A percentile compares a stretch with the other conserved stretches of the same genome.
These are phyloP conservation scores for Paramecium octaurelia DNA, from an alignment of 73 alveolate genomes.

Conservation along the genomic window DNA sequence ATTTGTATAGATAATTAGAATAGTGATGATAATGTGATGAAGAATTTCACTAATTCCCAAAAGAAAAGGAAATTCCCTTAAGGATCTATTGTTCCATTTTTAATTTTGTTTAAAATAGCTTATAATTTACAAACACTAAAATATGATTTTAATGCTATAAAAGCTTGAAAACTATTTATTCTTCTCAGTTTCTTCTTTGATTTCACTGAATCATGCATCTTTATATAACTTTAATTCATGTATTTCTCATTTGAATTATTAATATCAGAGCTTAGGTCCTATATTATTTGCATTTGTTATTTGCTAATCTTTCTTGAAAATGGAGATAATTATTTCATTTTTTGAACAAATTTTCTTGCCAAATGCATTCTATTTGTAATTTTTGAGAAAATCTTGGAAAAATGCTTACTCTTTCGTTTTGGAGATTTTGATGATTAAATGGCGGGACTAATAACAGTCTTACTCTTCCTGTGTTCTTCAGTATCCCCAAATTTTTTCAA, in stretches of 20 bases:
- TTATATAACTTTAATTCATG: background rate
- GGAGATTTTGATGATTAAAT: background rate
- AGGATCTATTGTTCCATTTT: conserved; percentile 6
- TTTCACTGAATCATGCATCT: background rate
- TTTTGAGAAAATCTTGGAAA: conserved; percentile 19
- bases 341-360: background rate
- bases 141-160: background rate
- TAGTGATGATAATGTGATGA: background rate
- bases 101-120: background rate
- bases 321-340: background rate
- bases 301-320: background rate
- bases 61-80: conserved; percentile 9
- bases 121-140: background rate
- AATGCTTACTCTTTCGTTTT: background rate
- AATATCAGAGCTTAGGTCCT: conserved; percentile 1
- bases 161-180: background rate
- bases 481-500: background rate
- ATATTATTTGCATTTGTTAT: background rate
- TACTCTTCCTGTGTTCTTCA: background rate
- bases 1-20: conserved; percentile 12
- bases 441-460: background rate
- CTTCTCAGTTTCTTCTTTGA: background rate
- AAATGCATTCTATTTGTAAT: conserved; percentile 1
- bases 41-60: conserved; percentile 28
- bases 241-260: background rate